These are phyloP conservation scores for Pseudogymnoascus sp. DNA, from an alignment of 2,329 filamentous ascomycete genomes.

Conservation along the genomic window DNA sequence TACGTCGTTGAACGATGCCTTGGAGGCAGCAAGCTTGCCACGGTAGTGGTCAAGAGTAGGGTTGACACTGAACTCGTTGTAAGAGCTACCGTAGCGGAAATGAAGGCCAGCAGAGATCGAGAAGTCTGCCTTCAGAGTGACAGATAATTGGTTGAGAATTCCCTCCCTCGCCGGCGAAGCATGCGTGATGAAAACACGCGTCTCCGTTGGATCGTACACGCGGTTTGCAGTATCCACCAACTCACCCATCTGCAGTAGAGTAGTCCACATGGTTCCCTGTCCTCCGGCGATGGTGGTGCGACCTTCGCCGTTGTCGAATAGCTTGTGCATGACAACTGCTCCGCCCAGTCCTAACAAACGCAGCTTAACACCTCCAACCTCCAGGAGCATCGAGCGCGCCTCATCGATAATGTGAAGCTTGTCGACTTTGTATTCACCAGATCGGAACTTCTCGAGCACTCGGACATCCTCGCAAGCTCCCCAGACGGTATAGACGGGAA, in stretches of 20 bases:
- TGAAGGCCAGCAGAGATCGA: constrained; percentile 95
- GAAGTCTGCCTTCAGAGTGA: constrained; percentile 95
- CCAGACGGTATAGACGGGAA: constrained; percentile 98
- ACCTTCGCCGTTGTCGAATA: constrained; percentile 97
- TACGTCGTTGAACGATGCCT: constrained; percentile 97
- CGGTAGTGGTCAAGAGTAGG: constrained; percentile 97
- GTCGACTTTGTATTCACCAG: constrained; percentile 92
- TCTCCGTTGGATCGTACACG: constrained; percentile 97
- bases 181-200: constrained; percentile 91
- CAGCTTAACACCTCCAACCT: constrained; percentile 92
- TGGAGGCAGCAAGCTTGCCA: constrained; percentile 94
- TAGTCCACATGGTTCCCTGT: constrained; percentile 99
- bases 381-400: constrained; percentile 88
- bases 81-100: constrained; percentile 97
- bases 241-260: constrained; percentile 94
- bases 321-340: constrained; percentile 98
- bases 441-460: constrained; percentile 93
- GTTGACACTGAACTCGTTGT: constrained; percentile 99
- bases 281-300: constrained; percentile 96
- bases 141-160: constrained; percentile 93
- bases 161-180: constrained; percentile 94
- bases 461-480: constrained; percentile 97
- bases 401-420: constrained; percentile 99
- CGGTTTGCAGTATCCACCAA: constrained; percentile 95
- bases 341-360: constrained; percentile 87